Evolutionary conservation across 2,329 filamentous ascomycete genomes (phyloP).

Genomic region (Stagonosporopsis rhizophila): DNA sequence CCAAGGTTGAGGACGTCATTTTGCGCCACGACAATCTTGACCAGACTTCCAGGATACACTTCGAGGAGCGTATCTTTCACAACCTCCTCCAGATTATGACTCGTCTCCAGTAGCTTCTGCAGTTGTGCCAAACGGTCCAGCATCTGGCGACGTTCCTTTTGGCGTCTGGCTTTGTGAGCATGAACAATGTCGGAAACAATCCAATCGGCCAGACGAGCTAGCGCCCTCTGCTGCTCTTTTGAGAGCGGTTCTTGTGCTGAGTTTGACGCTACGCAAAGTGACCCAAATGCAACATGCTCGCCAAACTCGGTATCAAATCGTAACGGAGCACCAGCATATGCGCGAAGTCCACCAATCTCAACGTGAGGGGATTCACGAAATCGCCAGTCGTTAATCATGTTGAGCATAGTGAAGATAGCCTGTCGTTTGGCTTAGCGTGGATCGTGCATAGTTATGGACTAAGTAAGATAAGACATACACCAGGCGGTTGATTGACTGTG

Average conservation of each 20-base stretch:
- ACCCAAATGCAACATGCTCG: constrained; percentile 52
- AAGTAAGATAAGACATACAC: constrained; percentile 29
- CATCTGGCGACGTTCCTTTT: constrained; percentile 51
- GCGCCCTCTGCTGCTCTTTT: constrained; percentile 39
- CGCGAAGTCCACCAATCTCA: constrained; percentile 49
- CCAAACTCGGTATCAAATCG: constrained; percentile 52
- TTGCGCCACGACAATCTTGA: constrained; percentile 37
- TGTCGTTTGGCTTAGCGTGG: constrained; percentile 13
- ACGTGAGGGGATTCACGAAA: constrained; percentile 53
- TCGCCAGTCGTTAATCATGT: constrained; percentile 56
- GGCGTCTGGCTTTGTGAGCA: constrained; percentile 48
- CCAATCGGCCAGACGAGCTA: constrained; percentile 50
- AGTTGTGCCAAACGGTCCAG: constrained; percentile 43
- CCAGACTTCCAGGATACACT: constrained; percentile 45
- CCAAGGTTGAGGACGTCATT: constrained; percentile 35
- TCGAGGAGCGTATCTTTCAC: constrained; percentile 41
- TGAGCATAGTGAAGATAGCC: constrained; percentile 52
- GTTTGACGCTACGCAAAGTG: constrained; percentile 54
- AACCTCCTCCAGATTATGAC: constrained; percentile 31
- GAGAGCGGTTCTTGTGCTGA: constrained; percentile 44
- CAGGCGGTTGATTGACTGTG: constrained; percentile 48
- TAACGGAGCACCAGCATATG: constrained; percentile 54
- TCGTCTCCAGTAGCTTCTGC: constrained; percentile 27
- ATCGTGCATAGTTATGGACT: neutral
- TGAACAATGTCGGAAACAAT: constrained; percentile 53